Evolutionary conservation across 73 alveolate genomes (phyloP).

Genomic region (Paramecium primaurelia): DNA sequence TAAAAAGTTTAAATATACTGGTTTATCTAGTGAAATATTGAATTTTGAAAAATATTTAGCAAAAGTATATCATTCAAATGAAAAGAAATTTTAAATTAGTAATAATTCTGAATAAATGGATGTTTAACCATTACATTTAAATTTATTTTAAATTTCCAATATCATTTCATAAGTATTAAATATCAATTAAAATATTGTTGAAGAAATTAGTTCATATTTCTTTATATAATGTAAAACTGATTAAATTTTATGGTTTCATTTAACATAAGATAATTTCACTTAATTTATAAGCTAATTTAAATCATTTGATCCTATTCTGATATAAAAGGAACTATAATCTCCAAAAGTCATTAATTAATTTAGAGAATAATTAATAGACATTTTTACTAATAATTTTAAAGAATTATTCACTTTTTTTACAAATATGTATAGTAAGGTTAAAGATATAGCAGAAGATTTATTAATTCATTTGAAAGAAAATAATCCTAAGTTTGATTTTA

Average conservation of each 20-base stretch:
- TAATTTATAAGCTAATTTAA: background rate
- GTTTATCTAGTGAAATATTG: background rate
- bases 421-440: background rate
- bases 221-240: slow-evolving; percentile 34
- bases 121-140: background rate
- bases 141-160: background rate
- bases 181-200: background rate
- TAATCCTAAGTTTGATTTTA: slow-evolving; percentile 27
- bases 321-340: background rate
- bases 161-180: background rate
- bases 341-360: slow-evolving; percentile 2
- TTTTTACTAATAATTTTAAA: background rate
- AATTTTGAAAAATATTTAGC: slow-evolving; percentile 1
- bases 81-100: background rate
- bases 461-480: slow-evolving; percentile 12
- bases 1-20: slow-evolving; percentile 7
- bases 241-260: slow-evolving; percentile 49
- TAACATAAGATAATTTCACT: background rate
- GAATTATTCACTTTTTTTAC: background rate
- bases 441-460: background rate
- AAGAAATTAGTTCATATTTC: background rate
- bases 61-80: background rate
- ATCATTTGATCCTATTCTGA: background rate
- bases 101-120: background rate
- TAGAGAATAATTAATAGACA: slow-evolving; percentile 21